These are phyloP conservation scores for Suillus placidus DNA, from an alignment of 768 basidiomycete species.

Conservation along the genomic window DNA sequence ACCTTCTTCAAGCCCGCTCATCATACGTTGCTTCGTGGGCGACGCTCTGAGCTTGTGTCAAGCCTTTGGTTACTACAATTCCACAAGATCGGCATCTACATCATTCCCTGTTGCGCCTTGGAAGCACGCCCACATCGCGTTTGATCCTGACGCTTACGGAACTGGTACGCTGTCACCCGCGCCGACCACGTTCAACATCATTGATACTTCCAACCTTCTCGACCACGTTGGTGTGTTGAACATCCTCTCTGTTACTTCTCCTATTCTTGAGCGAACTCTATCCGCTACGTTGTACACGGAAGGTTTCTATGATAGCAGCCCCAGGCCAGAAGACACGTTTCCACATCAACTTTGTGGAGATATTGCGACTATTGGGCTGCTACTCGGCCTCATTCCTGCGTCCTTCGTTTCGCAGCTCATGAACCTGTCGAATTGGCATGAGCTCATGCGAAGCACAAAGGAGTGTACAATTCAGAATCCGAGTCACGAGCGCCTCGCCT, in stretches of 20 bases:
- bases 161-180: slow-evolving; percentile 19
- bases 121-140: slow-evolving; percentile 23
- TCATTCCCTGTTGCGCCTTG: slow-evolving; percentile 25
- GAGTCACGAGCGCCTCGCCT: background rate
- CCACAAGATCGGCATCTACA: slow-evolving; percentile 15
- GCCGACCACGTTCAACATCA: slow-evolving; percentile 29
- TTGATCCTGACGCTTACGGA: slow-evolving; percentile 27
- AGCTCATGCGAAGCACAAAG: too few species aligned
- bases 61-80: slow-evolving; percentile 23
- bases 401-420: background rate
- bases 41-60: slow-evolving; percentile 32
- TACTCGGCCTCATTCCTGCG: background rate
- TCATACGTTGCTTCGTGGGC: slow-evolving; percentile 33
- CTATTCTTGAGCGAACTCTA: too few species aligned
- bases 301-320: too few species aligned
- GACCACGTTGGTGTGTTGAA: too few species aligned
- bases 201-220: too few species aligned
- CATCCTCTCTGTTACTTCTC: too few species aligned
- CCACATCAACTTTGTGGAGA: background rate
- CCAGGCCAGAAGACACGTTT: too few species aligned
- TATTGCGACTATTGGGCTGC: background rate
- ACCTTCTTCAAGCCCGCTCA: slow-evolving; percentile 12
- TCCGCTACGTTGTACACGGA: too few species aligned
- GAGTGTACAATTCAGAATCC: background rate
- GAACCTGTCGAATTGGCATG: background rate